Base-by-base conservation (phyloP, 2,329 filamentous ascomycete species). In the Monilinia laxa region DNA sequence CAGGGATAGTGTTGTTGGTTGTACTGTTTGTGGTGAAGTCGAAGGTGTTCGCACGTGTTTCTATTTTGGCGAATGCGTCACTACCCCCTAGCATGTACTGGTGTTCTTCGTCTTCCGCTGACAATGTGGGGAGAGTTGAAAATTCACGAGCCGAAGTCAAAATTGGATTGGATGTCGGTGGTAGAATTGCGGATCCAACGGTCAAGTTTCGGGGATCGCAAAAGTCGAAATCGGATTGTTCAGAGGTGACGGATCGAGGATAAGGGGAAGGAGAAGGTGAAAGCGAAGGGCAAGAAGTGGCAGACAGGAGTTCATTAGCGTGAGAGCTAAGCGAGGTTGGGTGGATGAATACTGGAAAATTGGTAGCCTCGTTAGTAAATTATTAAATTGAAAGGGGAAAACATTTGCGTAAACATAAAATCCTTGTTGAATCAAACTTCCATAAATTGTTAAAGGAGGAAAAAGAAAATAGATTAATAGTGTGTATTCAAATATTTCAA, bases 161-260 rank as follows among this genome's bases (percentile, higher is more conserved):
- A 73, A 81, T 66, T 55, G 70, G 53, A 62, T 71, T 62, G 73
- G 71, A 59, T 62, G 66, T 62, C 40, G 55, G 60, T 40, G 71
- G 70, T 60, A 70, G 73, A 65, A 67, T 83, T 81, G 78, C 65
- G 83, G 79, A 75, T 81, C 77, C 80, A 52, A 97, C 91, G 25
- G 91, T 96, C 70, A 97, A 81, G 76, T 96, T 92, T 75, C 93
- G 89, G 45, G 94, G 93, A 76, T 97, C 93, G 79, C 94, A 97
- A 78, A 95, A 96, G 79, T 92, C 89, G 72, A 92, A 84, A 77
- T 92, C 89, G 31, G 60, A 63, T 69, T 75, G 74, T 75, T 92
- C 90, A 2, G 87, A 87, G 56, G 84, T 81, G 76, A 89, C 81
- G 66, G 90, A 87, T 73, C 85, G 83, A 72, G 91, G 88, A 71